Percentiles rank a stretch among this genome's conserved stretches.
These are phyloP conservation scores for Saccharomyces hybrid DNA, from an alignment of 1,139 yeast genomes.

Conservation along the genomic window DNA sequence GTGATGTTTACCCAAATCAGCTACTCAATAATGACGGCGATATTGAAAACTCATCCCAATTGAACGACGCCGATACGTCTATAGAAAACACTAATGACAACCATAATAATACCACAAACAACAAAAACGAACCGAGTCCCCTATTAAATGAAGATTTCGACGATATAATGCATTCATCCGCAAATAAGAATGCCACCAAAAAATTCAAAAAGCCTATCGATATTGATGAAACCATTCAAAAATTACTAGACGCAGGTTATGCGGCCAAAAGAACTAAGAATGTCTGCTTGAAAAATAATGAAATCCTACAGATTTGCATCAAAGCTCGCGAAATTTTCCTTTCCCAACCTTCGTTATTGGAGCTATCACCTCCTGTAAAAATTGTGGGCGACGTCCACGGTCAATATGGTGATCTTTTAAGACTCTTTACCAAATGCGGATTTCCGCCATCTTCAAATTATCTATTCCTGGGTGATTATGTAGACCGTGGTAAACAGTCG, in stretches of 20 bases:
- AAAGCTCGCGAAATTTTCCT: conserved; percentile 82
- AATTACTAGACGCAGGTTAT: conserved; percentile 90
- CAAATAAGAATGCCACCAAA: conserved; percentile 12
- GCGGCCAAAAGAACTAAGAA: conserved; percentile 85
- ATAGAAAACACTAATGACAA: conserved; percentile 3
- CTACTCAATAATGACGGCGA: conserved; percentile 2
- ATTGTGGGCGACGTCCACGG: conserved; percentile 98
- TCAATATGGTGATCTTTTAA: conserved; percentile 82
- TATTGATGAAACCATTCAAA: conserved; percentile 81
- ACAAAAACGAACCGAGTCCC: not conserved
- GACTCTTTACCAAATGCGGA: conserved; percentile 92
- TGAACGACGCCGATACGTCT: conserved; percentile 9
- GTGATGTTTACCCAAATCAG: not conserved
- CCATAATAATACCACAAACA: not conserved
- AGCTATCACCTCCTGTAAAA: conserved; percentile 89
- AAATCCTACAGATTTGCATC: conserved; percentile 78
- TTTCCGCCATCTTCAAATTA: conserved; percentile 96
- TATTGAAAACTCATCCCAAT: conserved; percentile 4
- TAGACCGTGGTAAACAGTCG: conserved; percentile 92
- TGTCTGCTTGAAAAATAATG: conserved; percentile 79
- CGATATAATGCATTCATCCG: conserved; percentile 1
- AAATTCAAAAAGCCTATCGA: conserved; percentile 43
- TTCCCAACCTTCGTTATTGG: conserved; percentile 81
- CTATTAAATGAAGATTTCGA: not conserved
- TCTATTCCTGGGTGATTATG: conserved; percentile 89